Percentiles rank a stretch among this genome's conserved stretches.
These are phyloP conservation scores for Eucalyptus viminalis DNA, from an alignment of 345 rosid genomes.

Conservation along the genomic window DNA sequence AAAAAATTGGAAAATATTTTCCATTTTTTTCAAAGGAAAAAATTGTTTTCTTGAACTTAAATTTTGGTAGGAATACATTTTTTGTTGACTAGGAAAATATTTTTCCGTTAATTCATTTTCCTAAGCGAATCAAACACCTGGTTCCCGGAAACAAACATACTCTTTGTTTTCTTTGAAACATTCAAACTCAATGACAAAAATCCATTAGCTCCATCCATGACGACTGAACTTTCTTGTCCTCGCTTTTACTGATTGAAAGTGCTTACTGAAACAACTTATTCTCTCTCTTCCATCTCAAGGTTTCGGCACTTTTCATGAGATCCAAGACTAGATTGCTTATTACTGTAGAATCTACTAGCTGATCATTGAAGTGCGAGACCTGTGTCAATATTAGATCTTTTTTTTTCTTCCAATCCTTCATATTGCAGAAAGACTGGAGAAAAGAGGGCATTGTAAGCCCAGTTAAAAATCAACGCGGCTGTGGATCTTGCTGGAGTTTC, in stretches of 20 bases:
- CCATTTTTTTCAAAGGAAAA: fast-evolving
- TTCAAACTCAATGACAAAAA: neutral
- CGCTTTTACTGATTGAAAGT: neutral
- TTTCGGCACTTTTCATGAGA: neutral
- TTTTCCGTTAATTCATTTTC: too few species aligned
- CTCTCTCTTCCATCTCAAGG: neutral
- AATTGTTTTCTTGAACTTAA: too few species aligned
- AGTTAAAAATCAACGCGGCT: slow-evolving; percentile 69
- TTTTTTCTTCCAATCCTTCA: neutral
- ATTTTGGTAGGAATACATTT: too few species aligned
- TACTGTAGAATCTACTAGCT: neutral
- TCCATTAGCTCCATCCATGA: neutral
- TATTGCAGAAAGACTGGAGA: slow-evolving; percentile 89
- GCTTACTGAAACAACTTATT: neutral
- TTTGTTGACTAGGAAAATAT: too few species aligned
- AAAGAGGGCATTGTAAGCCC: slow-evolving; percentile 76
- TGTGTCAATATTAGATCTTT: neutral
- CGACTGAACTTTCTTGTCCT: neutral
- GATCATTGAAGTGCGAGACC: neutral
- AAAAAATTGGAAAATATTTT: too few species aligned
- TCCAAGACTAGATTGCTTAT: neutral
- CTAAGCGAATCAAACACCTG: too few species aligned
- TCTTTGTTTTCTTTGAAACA: neutral
- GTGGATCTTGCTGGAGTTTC: slow-evolving; percentile 99
- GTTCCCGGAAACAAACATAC: fast-evolving